Evolutionary conservation across 169 alveolate species (phyloP).

Genomic region (Theileria parva): DNA sequence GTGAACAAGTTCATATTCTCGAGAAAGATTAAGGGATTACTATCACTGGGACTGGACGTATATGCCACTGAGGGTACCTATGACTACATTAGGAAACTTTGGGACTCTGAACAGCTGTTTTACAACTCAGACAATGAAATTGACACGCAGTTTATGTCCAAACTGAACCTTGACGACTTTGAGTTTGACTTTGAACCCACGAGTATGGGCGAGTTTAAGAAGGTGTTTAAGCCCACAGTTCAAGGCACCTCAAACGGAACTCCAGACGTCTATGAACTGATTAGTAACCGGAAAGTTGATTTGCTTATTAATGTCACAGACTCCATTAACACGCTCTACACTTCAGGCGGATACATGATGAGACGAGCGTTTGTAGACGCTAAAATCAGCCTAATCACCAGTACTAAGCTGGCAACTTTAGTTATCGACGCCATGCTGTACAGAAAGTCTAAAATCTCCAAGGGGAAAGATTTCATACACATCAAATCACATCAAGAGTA

Average conservation of each 20-base stretch:
- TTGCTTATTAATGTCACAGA: constrained; percentile 71
- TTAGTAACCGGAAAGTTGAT: constrained; percentile 71
- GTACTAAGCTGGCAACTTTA: constrained; percentile 67
- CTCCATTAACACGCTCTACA: constrained; percentile 49
- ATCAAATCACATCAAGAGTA: constrained; percentile 75
- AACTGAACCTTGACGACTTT: constrained; percentile 35
- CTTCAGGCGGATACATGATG: constrained; percentile 73
- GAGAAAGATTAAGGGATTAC: constrained; percentile 62
- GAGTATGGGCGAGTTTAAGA: constrained; percentile 52
- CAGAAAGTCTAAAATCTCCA: constrained; percentile 55
- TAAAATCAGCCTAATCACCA: constrained; percentile 66
- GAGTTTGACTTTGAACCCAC: constrained; percentile 39
- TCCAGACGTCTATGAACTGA: constrained; percentile 57
- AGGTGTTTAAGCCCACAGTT: constrained; percentile 57
- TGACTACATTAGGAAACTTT: constrained; percentile 26
- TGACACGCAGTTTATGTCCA: background rate
- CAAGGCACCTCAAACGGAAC: background rate
- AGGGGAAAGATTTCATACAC: constrained; percentile 68
- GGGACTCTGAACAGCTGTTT: constrained; percentile 14
- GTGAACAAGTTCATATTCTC: constrained; percentile 70
- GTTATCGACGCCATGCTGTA: constrained; percentile 73
- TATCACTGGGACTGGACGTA: constrained; percentile 70
- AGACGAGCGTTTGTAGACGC: constrained; percentile 73
- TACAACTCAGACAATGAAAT: constrained; percentile 3
- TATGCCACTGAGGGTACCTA: constrained; percentile 79